Base-by-base conservation (phyloP, 1,284 basidiomycete species). In the Cryptococcus sp. region DNA sequence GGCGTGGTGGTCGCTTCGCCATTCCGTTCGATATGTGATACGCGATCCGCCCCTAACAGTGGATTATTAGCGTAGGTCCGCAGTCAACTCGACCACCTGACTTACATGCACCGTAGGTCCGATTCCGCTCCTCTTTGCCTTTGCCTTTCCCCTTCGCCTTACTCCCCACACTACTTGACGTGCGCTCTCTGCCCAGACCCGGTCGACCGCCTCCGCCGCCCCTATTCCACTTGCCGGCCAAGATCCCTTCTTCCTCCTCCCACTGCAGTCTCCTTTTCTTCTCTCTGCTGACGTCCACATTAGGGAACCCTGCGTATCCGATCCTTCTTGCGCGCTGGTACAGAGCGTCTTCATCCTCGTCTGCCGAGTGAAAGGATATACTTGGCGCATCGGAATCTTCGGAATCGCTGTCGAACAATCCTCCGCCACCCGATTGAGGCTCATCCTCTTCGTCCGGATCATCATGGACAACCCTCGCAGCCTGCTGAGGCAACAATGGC, bases 301-400 rank as follows among this genome's bases (percentile, higher is more conserved):
- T 88, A 0, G 91, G 91, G 73, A 95, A 96, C 66, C 89, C 86
- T 71, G 93, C 93, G 79, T 97, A 93, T 10, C 95, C 96, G 68
- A 95, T 83, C 81, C 73, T 90, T 86, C 77, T 93, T 86, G 58
- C 80, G 81, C 42, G 83, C 79, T 65, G 88, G 82, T 58, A 88
- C n/a, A 86, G 55, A 13, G 71, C 68, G 80, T 72, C 84, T 60
- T 85, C 86, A 17, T 78, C 79, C 1, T 81, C 81, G 22, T 72
- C 74, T 65, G 69, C 64, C 45, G 71, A 66, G 41, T 76, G 65
- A 55, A 77, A 74, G 58, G 63, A 68, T 57, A 75, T 58, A 62
- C 66, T 78, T 57, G 66, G 72, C 43, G 65, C 81, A 69, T 67
- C 80, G 53, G 51, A 77, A 50, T 74, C 74, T 4, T 75, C 76